Evolutionary conservation across 2,329 filamentous ascomycete species (phyloP).

Genomic region (Cadophora sp.): DNA sequence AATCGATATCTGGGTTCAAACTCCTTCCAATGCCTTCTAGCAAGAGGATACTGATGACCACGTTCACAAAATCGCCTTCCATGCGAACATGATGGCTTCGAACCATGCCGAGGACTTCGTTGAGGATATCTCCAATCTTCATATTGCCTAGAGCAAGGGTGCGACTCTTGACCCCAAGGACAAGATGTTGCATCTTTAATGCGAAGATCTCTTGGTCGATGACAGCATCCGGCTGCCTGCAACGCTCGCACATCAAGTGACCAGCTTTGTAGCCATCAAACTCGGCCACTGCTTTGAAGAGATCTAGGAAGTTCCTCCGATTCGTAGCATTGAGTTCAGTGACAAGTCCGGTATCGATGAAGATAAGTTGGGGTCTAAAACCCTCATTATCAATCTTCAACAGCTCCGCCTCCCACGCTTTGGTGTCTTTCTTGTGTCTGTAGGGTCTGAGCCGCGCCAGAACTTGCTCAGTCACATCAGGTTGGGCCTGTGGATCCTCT

Average conservation of each 20-base stretch:
- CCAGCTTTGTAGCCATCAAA: slow-evolving; percentile 97
- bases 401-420: slow-evolving; percentile 78
- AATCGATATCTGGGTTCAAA: slow-evolving; percentile 84
- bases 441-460: slow-evolving; percentile 80
- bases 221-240: slow-evolving; percentile 89
- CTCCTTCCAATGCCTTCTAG: slow-evolving; percentile 92
- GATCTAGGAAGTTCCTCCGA: slow-evolving; percentile 87
- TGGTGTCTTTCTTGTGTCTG: slow-evolving; percentile 64
- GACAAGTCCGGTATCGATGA: slow-evolving; percentile 95
- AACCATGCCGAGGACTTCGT: slow-evolving; percentile 91
- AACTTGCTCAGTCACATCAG: slow-evolving; percentile 88
- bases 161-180: slow-evolving; percentile 85
- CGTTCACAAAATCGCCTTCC: slow-evolving; percentile 98
- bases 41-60: slow-evolving; percentile 92
- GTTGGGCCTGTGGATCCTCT: slow-evolving; percentile 54
- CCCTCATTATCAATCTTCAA: slow-evolving; percentile 82
- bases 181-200: slow-evolving; percentile 95
- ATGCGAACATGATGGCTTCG: slow-evolving; percentile 89
- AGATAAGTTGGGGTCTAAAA: slow-evolving; percentile 91
- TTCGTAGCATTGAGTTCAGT: slow-evolving; percentile 91
- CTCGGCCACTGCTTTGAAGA: slow-evolving; percentile 94
- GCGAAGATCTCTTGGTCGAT: slow-evolving; percentile 91
- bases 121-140: slow-evolving; percentile 94
- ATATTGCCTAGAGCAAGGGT: slow-evolving; percentile 93
- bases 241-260: slow-evolving; percentile 94